Percentiles rank a stretch among this genome's conserved stretches.
Conservation (phyloP, 1,284 basidiomycete species). For the Puccinia horiana region DNA sequence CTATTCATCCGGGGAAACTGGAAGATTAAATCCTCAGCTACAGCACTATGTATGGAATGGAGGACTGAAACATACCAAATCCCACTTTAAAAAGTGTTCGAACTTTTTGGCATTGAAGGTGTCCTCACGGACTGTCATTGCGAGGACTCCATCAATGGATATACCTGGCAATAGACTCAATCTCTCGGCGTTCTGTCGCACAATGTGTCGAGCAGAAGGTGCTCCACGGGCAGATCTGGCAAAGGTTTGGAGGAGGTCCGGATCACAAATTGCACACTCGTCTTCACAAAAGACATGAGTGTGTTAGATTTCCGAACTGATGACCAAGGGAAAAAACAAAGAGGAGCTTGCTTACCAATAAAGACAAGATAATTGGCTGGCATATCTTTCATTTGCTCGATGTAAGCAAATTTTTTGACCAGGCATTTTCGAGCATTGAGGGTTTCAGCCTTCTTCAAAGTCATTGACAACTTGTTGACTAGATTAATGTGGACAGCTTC, state of each 20-base stretch:
- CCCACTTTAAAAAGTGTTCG: background rate
- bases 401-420: too few relatives aligned
- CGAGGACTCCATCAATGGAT: background rate
- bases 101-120: background rate
- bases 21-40: background rate
- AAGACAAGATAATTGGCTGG: too few relatives aligned
- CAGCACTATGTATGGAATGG: background rate
- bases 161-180: background rate
- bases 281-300: too few relatives aligned
- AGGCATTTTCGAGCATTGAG: too few relatives aligned
- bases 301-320: too few relatives aligned
- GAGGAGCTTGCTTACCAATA: too few relatives aligned
- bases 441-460: too few relatives aligned
- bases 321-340: too few relatives aligned
- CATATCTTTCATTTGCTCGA: too few relatives aligned
- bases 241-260: background rate
- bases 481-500: too few relatives aligned
- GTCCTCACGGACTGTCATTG: conserved; percentile 3
- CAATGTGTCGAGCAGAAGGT: background rate
- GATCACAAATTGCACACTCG: background rate
- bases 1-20: conserved; percentile 30
- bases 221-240: background rate
- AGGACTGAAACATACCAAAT: background rate
- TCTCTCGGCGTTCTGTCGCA: background rate
- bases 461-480: too few relatives aligned